Evolutionary conservation across 768 basidiomycete genomes (phyloP), one percentile per base, ranked within the genome.

Genomic region (Gloeophyllum trabeum): DNA sequence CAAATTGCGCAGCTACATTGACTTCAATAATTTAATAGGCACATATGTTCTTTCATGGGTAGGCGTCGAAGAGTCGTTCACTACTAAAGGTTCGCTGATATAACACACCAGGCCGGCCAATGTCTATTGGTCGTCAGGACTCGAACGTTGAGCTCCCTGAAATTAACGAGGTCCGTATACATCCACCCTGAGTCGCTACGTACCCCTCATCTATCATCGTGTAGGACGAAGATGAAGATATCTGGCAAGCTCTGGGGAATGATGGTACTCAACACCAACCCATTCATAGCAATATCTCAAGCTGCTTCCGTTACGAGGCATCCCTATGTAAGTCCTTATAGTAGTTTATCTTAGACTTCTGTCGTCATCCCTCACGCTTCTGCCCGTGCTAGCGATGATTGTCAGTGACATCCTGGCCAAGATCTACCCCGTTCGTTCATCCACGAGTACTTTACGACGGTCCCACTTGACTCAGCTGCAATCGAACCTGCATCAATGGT

Each of bases 11-110:
- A n/a, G n/a, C n/a, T n/a, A n/a, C n/a, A n/a, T 32, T 32, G 28
- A 32, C 10, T 10, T 32, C 28, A 6, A n/a, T 13, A 22, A 24
- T 30, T 41, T 6, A 13, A 43, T 45, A 81, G 83, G 54, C 75
- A 81, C 55, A 76, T 77, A 3, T 81, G 80, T 19, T 67, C 81
- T 24, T 87, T 83, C 59, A 79, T 86, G 72, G 82, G 81, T 76
- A 53, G 19, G 60, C 45, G 32, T 32, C 43, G 22, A 22, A 5
- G 30, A 26, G 1, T 18, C 41, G 21, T 43, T 49, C 16, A 48
- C 4, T n/a, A n/a, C n/a, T 20, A 41, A 30, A 16, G 28, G 28
- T 7, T 19, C 13, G 19, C 24, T 4, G 21, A 22, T 5, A 42
- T 37, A 28, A 49, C 41, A 34, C 26, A 24, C 13, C 43, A 76